A percentile compares a stretch with the other conserved stretches of the same genome.
Evolutionary conservation across 805 yeast species (phyloP).

Genomic region (Nakazawaea holstii): DNA sequence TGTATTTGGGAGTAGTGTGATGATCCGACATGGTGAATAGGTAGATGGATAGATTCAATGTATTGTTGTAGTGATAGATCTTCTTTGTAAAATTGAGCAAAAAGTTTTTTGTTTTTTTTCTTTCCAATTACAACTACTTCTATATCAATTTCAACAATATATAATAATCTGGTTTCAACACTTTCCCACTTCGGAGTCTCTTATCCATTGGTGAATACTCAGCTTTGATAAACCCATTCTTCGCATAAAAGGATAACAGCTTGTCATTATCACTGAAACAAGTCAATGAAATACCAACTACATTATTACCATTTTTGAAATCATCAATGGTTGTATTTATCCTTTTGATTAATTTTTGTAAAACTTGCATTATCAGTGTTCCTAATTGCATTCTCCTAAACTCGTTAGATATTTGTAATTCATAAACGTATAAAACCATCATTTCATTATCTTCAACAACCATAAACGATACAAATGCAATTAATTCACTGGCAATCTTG

Average conservation of each 20-base stretch:
- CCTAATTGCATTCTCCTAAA: slow-evolving; percentile 36
- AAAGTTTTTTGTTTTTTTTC: no score
- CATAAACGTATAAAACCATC: slow-evolving; percentile 47
- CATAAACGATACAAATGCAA: slow-evolving; percentile 43
- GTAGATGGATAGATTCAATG: not conserved
- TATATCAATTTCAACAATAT: slow-evolving; percentile 20
- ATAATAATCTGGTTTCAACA: slow-evolving; percentile 39
- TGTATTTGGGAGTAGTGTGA: slow-evolving; percentile 13
- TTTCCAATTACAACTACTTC: no score
- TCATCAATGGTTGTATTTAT: no score
- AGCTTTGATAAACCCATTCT: slow-evolving; percentile 32
- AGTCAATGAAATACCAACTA: slow-evolving; percentile 40
- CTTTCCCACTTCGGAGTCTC: slow-evolving; percentile 32
- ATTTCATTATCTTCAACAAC: slow-evolving; percentile 33
- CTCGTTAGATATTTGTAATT: slow-evolving; percentile 40
- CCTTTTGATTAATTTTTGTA: slow-evolving; percentile 32
- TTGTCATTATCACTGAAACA: slow-evolving; percentile 41
- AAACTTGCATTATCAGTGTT: slow-evolving; percentile 24
- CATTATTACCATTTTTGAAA: no score
- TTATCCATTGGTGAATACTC: slow-evolving; percentile 40
- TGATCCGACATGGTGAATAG: not conserved
- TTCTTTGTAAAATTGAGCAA: no score
- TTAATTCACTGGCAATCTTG: slow-evolving; percentile 13
- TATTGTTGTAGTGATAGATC: no score
- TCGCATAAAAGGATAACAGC: slow-evolving; percentile 39